Percentiles rank a stretch among this genome's conserved stretches.
These are phyloP conservation scores for Umbelopsis sp. DNA, from an alignment of 371 early-diverging fungal genomes.

Conservation along the genomic window DNA sequence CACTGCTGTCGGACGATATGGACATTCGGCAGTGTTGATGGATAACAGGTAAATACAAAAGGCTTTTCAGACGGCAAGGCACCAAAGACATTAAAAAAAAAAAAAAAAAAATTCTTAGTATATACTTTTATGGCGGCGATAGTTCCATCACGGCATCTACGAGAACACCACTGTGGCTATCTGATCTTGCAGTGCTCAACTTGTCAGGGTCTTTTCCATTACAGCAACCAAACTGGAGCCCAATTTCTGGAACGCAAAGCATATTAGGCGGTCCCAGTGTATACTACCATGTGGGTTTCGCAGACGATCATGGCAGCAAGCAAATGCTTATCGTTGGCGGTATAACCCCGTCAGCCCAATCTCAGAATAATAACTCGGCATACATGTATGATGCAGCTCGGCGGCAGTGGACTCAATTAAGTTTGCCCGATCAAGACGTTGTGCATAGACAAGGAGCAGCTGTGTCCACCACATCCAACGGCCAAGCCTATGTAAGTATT, in stretches of 20 bases:
- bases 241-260: slow-evolving; percentile 42
- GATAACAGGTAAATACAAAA: slow-evolving; percentile 26
- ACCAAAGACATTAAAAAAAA: too few relatives aligned
- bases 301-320: slow-evolving; percentile 29
- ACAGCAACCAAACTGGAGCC: slow-evolving; percentile 44
- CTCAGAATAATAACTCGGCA: slow-evolving; percentile 26
- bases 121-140: slow-evolving; percentile 50
- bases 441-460: slow-evolving; percentile 44
- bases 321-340: slow-evolving; percentile 48
- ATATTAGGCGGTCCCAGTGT: slow-evolving; percentile 44
- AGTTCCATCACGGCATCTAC: slow-evolving; percentile 33
- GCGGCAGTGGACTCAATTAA: slow-evolving; percentile 43
- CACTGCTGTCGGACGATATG: slow-evolving; percentile 32
- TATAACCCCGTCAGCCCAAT: slow-evolving; percentile 30
- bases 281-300: slow-evolving; percentile 42
- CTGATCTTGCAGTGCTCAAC: slow-evolving; percentile 45
- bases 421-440: slow-evolving; percentile 34
- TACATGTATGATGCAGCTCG: slow-evolving; percentile 40
- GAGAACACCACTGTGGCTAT: slow-evolving; percentile 36
- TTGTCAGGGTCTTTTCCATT: slow-evolving; percentile 31
- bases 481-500: slow-evolving; percentile 40
- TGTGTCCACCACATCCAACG: slow-evolving; percentile 31
- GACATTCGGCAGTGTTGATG: slow-evolving; percentile 32
- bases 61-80: too few relatives aligned
- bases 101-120: slow-evolving; percentile 20